phyloP scores from a whole-genome alignment of 1,284 basidiomycete genomes.

The Moesziomyces parantarcticus region DNA sequence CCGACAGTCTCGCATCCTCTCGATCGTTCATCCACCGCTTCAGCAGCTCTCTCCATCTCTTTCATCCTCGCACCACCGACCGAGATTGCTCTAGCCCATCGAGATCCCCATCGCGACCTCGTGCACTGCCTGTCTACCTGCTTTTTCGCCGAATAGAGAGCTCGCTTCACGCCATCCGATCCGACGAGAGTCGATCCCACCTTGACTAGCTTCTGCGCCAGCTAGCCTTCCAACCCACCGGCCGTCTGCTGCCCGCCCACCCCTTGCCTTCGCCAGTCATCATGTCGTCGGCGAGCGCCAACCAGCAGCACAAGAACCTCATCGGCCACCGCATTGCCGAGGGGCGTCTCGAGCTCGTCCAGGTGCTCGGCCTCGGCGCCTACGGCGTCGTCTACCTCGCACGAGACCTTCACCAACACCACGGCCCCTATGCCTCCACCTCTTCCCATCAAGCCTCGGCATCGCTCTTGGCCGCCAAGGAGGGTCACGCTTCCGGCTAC shows the following conservation, averaged over 20 bases:
- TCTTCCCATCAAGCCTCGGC: conserved; percentile 38
- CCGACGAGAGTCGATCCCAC: too few relatives aligned
- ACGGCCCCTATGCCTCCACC: conserved; percentile 48
- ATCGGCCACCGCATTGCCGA: conserved; percentile 69
- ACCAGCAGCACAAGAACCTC: conserved; percentile 65
- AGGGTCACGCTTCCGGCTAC: conserved; percentile 68
- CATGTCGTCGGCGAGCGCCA: conserved; percentile 43
- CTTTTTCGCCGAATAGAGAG: too few relatives aligned
- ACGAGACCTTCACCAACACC: conserved; percentile 59
- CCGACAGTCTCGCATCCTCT: too few relatives aligned
- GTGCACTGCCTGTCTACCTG: too few relatives aligned
- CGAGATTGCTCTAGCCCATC: neutral
- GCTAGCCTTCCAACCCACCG: neutral
- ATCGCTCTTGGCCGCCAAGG: conserved; percentile 46
- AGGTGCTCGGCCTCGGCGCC: conserved; percentile 90
- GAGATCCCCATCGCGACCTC: too few relatives aligned
- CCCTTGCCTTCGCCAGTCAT: conserved; percentile 9
- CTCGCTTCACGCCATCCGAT: too few relatives aligned
- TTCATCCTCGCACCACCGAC: neutral
- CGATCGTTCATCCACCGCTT: neutral
- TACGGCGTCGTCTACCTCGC: conserved; percentile 91
- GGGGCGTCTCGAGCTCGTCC: conserved; percentile 80
- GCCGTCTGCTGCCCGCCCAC: neutral
- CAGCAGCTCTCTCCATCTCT: neutral
- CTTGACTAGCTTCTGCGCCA: conserved; percentile 2